phyloP scores from a whole-genome alignment of 768 basidiomycete species.

The Hygrocybe punicea region DNA sequence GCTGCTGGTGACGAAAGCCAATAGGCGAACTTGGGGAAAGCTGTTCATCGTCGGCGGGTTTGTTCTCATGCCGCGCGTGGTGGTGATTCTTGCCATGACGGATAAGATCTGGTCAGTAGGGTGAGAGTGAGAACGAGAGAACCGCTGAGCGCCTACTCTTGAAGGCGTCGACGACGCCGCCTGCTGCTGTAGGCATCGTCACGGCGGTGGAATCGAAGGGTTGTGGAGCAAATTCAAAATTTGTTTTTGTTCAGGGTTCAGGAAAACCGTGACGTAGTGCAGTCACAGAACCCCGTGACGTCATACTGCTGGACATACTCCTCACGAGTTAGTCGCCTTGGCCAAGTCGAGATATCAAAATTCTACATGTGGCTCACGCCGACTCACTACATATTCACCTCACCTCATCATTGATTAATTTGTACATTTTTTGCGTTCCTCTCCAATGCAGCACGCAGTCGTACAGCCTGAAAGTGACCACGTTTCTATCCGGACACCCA shows the following conservation, averaged over 20 bases:
- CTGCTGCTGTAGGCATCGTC: conserved; percentile 52
- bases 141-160: conserved; percentile 55
- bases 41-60: conserved; percentile 13
- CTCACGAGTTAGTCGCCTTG: too few relatives aligned
- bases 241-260: not conserved
- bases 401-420: conserved; percentile 16
- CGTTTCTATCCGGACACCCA: not conserved
- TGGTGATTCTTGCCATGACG: conserved; percentile 65
- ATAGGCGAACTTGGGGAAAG: conserved; percentile 20
- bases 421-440: conserved; percentile 44
- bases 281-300: not conserved
- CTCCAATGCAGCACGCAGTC: conserved; percentile 65
- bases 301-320: too few relatives aligned
- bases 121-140: not conserved
- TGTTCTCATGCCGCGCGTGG: conserved; percentile 36
- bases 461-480: conserved; percentile 50
- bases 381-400: too few relatives aligned
- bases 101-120: conserved; percentile 62
- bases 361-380: too few relatives aligned
- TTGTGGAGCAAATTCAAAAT: not conserved
- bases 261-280: not conserved
- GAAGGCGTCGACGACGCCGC: conserved; percentile 75
- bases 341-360: too few relatives aligned
- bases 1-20: conserved; percentile 29
- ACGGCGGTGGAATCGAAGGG: not conserved